Conservation (phyloP, 257 asterid genomes). For the Oldenlandia corymbosa region DNA sequence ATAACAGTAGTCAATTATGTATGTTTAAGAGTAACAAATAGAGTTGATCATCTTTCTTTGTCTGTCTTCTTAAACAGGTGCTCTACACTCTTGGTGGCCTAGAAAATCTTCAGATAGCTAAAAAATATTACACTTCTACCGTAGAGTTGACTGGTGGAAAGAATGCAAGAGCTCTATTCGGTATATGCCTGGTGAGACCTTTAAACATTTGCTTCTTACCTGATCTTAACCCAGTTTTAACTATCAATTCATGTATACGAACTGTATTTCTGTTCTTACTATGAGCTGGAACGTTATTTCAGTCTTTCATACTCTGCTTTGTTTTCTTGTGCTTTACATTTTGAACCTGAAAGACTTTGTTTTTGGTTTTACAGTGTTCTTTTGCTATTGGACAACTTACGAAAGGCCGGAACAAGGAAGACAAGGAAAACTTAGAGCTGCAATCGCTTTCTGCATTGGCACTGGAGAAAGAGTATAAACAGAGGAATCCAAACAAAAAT, state of each 20-base stretch:
- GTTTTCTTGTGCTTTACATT: background rate
- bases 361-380: slow-evolving; percentile 42
- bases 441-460: slow-evolving; percentile 65
- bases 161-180: slow-evolving; percentile 85
- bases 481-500: slow-evolving; percentile 53
- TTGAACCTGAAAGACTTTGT: background rate
- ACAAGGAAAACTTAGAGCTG: slow-evolving; percentile 68
- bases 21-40: background rate
- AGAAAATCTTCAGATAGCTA: slow-evolving; percentile 84
- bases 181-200: slow-evolving; percentile 78
- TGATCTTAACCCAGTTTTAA: background rate
- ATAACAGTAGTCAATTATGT: background rate
- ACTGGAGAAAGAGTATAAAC: slow-evolving; percentile 64
- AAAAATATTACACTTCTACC: slow-evolving; percentile 89
- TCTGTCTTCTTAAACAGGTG: slow-evolving; percentile 43
- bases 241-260: too few relatives aligned
- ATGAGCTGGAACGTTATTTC: background rate
- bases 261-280: background rate
- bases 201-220: background rate
- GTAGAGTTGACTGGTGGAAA: slow-evolving; percentile 92
- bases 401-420: slow-evolving; percentile 85
- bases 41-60: background rate
- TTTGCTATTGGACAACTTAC: slow-evolving; percentile 70
- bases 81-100: slow-evolving; percentile 93
- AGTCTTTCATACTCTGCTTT: background rate